Evolutionary conservation across 2,329 filamentous ascomycete genomes (phyloP), one percentile per base, ranked within the genome.

Genomic region (Aspergillus latus): DNA sequence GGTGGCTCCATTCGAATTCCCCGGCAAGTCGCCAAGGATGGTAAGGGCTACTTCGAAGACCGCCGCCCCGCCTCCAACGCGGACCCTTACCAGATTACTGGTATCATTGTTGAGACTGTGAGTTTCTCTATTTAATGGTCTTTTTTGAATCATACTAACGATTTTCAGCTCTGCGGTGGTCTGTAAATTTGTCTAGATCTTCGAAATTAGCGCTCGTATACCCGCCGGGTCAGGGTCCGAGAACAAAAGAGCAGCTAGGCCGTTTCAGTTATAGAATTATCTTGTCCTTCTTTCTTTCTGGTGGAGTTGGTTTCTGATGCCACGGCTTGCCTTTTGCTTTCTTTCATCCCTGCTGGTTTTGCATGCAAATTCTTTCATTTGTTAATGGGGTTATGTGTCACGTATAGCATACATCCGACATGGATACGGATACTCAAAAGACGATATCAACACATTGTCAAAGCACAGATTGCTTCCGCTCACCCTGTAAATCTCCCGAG

Each of bases 41-140:
- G 91, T 76, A 94, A 89, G 80, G 92, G 92, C 63, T 97, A 97
- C 84, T 96, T 97, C 65, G 92, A 97, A 77, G 88, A 92, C 64
- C 84, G 88, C 72, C 84, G 88, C 62, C 88, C 88, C 56, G 92
- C 92, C 54, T 93, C 89, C 71, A 95, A 94, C 76, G 90, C 86
- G 62, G 89, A 92, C 76, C 90, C 90, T 59, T 94, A 95, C 79
- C 89, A 91, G 77, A 90, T 87, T 70, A 87, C 89, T 61, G 88
- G 87, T 76, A 89, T 91, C 70, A 86, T 92, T 61, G 88, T 90
- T 74, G 88, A 91, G 77, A 90, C 88, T 66, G 76, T 80, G 64
- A 65, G 73, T 66, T 46, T 3, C 21, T 21, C 21, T 21, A 21
- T 21, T 21, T 21, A 21, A 21, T 13, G 34, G 10, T 11, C 7